Percentiles rank a stretch among this genome's conserved stretches.
phyloP scores from a whole-genome alignment of 2,329 filamentous ascomycete genomes.

The Fusarium guadeloupense region DNA sequence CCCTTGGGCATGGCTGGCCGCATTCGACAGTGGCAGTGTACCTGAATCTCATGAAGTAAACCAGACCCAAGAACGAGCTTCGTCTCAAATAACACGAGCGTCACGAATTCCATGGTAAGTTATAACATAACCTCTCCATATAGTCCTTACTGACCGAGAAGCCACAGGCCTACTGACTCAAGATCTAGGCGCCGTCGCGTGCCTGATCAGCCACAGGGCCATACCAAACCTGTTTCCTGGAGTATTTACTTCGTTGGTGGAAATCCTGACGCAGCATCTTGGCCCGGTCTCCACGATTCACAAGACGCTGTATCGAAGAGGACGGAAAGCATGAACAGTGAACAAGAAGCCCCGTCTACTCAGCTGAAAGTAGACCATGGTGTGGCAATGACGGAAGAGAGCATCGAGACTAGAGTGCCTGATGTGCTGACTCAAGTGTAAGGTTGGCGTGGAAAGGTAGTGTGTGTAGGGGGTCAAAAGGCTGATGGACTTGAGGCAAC shows the following conservation, averaged over 20 bases:
- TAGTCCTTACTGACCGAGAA: constrained; percentile 4
- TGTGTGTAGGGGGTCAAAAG: not conserved
- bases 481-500: not conserved
- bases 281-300: not conserved
- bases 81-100: constrained; percentile 6
- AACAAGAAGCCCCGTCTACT: constrained; percentile 20
- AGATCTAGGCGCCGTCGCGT: constrained; percentile 14
- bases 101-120: constrained; percentile 21
- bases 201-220: constrained; percentile 5
- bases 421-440: constrained; percentile 53
- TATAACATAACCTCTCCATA: not conserved
- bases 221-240: not conserved
- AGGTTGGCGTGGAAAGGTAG: not conserved
- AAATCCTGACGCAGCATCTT: not conserved
- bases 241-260: not conserved
- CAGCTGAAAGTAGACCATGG: constrained; percentile 60
- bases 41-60: not conserved
- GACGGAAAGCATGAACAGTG: not conserved
- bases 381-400: constrained; percentile 66
- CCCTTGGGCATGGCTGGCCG: constrained; percentile 19
- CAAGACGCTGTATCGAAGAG: not conserved
- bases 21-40: not conserved
- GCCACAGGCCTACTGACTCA: constrained; percentile 7
- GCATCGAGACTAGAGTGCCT: constrained; percentile 57
- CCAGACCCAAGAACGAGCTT: not conserved